Percentiles rank a stretch among this genome's conserved stretches.
phyloP scores from a whole-genome alignment of 2,329 filamentous ascomycete genomes.

The Penicillium polonicum region DNA sequence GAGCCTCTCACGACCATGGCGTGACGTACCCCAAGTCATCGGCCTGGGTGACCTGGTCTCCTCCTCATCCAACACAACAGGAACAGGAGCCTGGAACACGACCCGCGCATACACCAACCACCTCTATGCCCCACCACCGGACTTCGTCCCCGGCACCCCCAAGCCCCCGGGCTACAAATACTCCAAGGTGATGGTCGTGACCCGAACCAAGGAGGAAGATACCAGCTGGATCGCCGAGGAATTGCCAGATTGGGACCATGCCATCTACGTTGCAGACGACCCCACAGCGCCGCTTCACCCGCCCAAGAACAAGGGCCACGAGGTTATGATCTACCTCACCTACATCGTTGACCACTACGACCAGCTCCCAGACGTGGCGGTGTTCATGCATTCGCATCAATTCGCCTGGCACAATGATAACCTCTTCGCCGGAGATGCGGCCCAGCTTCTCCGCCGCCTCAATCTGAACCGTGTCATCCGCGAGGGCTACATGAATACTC shows the following conservation, averaged over 20 bases:
- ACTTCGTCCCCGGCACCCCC: constrained; percentile 37
- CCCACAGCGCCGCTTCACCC: constrained; percentile 50
- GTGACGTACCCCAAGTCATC: constrained; percentile 35
- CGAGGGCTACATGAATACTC: constrained; percentile 60
- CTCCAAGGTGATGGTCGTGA: constrained; percentile 55
- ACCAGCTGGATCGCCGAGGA: constrained; percentile 55
- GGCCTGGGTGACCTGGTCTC: constrained; percentile 38
- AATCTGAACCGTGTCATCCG: constrained; percentile 52
- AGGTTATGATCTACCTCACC: constrained; percentile 62
- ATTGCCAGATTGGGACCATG: constrained; percentile 49
- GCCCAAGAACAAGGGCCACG: constrained; percentile 60
- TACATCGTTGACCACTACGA: constrained; percentile 65
- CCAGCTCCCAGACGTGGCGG: constrained; percentile 56
- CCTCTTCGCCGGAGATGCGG: constrained; percentile 51
- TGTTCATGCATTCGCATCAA: constrained; percentile 61
- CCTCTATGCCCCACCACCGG: constrained; percentile 31
- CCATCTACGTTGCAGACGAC: constrained; percentile 56
- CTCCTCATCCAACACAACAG: constrained; percentile 13
- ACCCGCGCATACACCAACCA: constrained; percentile 13
- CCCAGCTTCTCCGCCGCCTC: constrained; percentile 52
- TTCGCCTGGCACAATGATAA: constrained; percentile 61
- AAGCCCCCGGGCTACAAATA: constrained; percentile 52
- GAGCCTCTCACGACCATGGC: constrained; percentile 36
- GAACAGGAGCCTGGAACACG: constrained; percentile 21
- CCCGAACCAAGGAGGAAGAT: constrained; percentile 53